A percentile compares a stretch with the other conserved stretches of the same genome.
These are phyloP conservation scores for Pholiota microspora DNA, from an alignment of 768 basidiomycete species.

Conservation along the genomic window DNA sequence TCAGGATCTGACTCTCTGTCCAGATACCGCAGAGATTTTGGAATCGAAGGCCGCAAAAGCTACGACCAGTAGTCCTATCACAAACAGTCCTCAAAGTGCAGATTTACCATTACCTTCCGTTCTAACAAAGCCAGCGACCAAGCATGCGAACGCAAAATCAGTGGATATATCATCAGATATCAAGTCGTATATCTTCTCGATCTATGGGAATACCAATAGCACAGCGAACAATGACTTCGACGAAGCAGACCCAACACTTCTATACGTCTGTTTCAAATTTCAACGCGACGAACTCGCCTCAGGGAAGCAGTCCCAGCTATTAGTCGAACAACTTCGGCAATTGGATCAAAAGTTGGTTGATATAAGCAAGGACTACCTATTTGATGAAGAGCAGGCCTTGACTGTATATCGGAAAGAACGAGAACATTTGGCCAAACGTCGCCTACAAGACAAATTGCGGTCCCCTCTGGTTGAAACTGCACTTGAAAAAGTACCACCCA, in stretches of 20 bases:
- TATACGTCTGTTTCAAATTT: conserved; percentile 65
- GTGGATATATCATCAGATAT: not conserved
- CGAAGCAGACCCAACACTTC: conserved; percentile 52
- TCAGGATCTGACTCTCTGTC: not conserved
- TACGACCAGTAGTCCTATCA: not conserved
- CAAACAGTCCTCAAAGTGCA: not conserved
- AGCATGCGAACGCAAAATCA: not conserved
- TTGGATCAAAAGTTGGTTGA: conserved; percentile 45
- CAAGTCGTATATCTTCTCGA: conserved; percentile 1
- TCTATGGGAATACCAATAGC: not conserved
- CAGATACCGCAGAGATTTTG: conserved; percentile 4
- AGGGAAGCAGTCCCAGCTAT: conserved; percentile 25
- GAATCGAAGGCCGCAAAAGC: not conserved
- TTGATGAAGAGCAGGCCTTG: conserved; percentile 67
- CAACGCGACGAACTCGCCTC: conserved; percentile 47
- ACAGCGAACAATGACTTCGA: conserved; percentile 22
- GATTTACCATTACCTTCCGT: not conserved
- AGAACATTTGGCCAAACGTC: conserved; percentile 41
- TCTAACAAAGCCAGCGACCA: not conserved
- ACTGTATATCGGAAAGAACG: conserved; percentile 52
- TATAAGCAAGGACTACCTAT: conserved; percentile 63
- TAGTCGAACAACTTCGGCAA: conserved; percentile 27
- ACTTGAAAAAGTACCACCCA: not conserved
- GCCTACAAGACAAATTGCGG: conserved; percentile 42
- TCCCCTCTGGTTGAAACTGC: not conserved